These are phyloP conservation scores for Pseudogymnoascus verrucosus DNA, from an alignment of 2,329 filamentous ascomycete genomes.

Conservation along the genomic window DNA sequence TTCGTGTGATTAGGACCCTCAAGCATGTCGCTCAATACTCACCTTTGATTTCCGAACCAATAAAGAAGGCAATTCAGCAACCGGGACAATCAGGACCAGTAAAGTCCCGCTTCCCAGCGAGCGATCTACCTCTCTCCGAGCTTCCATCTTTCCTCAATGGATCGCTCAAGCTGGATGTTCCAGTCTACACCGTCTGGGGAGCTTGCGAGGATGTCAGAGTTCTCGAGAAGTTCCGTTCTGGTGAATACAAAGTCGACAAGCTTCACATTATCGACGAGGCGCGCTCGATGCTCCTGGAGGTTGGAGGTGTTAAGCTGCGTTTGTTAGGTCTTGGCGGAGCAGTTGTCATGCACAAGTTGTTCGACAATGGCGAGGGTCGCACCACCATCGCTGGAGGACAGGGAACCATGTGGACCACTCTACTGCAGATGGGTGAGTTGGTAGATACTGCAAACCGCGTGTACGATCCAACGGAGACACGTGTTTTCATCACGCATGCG, in stretches of 20 bases:
- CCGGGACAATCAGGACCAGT: conserved; percentile 65
- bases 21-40: conserved; percentile 99
- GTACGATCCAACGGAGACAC: conserved; percentile 95
- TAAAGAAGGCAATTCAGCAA: conserved; percentile 59
- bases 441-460: conserved; percentile 97
- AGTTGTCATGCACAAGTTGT: conserved; percentile 99
- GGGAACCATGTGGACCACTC: conserved; percentile 98
- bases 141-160: conserved; percentile 82
- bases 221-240: conserved; percentile 91
- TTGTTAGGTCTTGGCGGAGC: conserved; percentile 89
- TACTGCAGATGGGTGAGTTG: conserved; percentile 95
- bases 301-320: conserved; percentile 92
- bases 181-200: conserved; percentile 98
- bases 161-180: conserved; percentile 84
- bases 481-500: conserved; percentile 92
- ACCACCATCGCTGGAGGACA: conserved; percentile 98
- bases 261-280: conserved; percentile 98
- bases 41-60: conserved; percentile 74
- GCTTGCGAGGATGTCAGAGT: conserved; percentile 98
- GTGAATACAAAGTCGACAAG: conserved; percentile 96
- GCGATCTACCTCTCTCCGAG: conserved; percentile 85
- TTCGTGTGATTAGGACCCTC: conserved; percentile 58
- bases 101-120: conserved; percentile 74
- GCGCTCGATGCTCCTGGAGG: conserved; percentile 86
- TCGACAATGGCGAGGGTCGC: conserved; percentile 95